Base-by-base conservation (phyloP, 2,329 filamentous ascomycete genomes). In the Leptosphaerulina australis region DNA sequence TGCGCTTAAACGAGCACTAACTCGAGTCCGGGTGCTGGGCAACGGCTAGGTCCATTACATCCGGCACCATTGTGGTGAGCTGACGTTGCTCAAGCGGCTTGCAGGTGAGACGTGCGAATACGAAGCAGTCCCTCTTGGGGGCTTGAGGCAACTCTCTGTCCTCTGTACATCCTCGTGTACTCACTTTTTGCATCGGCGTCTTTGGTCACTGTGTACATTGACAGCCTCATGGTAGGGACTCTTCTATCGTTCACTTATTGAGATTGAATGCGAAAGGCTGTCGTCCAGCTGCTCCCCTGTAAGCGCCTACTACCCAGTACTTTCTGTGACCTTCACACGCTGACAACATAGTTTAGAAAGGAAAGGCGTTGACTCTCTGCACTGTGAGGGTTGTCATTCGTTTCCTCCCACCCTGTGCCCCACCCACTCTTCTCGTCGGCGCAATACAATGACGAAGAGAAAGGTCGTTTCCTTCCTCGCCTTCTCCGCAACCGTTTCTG, bases 381-480 rank as follows among this genome's bases (percentile, higher is more conserved):
- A 17, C 17, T 40, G 20, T 45, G 30, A 26, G 26, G 30, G 25
- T 18, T n/a, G 5, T 25, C 18, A 25, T 39, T 40, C 43, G 48
- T 21, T 36, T 31, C 14, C 24, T 12, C 25, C 25, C 41, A 11
- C 24, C 37, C 25, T 21, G 25, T 18, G 26, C 24, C 20, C 25
- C 25, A 36, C 25, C 26, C 18, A 15, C 10, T 17, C 25, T 21
- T 18, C 17, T 21, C 31, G 40, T 34, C 8, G 39, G n/a, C 33
- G 21, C 33, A 34, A 30, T 34, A 51, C 40, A 21, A 68, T 70
- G 67, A 63, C 54, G 43, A 63, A 64, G 48, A 58, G 61, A 45
- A 69, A 60, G 30, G 53, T 64, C 33, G 50, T 69, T 18, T 69
- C 71, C 1, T 48, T 72, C 26, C 56, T 73, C 29, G 68, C 68